Evolutionary conservation across 192 early-diverging fungal genomes (phyloP).

Genomic region (Irineochytrium annulatum): DNA sequence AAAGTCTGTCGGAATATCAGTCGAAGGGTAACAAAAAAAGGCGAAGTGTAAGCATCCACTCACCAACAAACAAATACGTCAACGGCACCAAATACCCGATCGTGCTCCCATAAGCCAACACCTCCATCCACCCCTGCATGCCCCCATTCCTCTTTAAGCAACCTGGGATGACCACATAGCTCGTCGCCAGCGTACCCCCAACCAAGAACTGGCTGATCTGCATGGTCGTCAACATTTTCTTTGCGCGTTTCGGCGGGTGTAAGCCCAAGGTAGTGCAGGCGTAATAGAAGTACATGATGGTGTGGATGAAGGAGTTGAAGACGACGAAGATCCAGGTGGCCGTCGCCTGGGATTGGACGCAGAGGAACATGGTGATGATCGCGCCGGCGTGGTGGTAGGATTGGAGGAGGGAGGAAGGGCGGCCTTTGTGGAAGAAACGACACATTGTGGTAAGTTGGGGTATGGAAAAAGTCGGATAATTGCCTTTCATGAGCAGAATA

Average conservation of each 20-base stretch:
- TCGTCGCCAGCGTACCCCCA: conserved; percentile 59
- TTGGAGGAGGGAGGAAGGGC: conserved; percentile 72
- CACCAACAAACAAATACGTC: conserved; percentile 65
- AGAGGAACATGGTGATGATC: conserved; percentile 76
- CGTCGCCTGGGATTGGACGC: conserved; percentile 63
- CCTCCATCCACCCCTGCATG: conserved; percentile 44
- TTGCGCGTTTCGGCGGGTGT: conserved; percentile 62
- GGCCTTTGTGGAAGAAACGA: conserved; percentile 5
- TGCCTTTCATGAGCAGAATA: conserved; percentile 77
- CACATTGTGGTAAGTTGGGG: too few relatives aligned
- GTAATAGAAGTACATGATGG: conserved; percentile 85
- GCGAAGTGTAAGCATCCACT: not conserved
- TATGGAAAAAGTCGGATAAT: conserved; percentile 2
- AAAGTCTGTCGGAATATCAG: conserved; percentile 54
- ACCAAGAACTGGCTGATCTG: conserved; percentile 85
- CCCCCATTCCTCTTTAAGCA: conserved; percentile 39
- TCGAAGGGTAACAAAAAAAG: not conserved
- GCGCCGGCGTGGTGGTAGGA: conserved; percentile 84
- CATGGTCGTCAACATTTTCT: conserved; percentile 72
- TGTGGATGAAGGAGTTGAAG: conserved; percentile 85
- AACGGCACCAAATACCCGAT: conserved; percentile 70
- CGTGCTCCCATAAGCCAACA: conserved; percentile 58
- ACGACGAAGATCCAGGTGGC: conserved; percentile 79
- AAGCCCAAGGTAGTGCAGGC: conserved; percentile 68
- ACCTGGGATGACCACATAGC: conserved; percentile 60